These are phyloP conservation scores for Gaeumannomyces tritici DNA, from an alignment of 2,329 filamentous ascomycete species.

Conservation along the genomic window DNA sequence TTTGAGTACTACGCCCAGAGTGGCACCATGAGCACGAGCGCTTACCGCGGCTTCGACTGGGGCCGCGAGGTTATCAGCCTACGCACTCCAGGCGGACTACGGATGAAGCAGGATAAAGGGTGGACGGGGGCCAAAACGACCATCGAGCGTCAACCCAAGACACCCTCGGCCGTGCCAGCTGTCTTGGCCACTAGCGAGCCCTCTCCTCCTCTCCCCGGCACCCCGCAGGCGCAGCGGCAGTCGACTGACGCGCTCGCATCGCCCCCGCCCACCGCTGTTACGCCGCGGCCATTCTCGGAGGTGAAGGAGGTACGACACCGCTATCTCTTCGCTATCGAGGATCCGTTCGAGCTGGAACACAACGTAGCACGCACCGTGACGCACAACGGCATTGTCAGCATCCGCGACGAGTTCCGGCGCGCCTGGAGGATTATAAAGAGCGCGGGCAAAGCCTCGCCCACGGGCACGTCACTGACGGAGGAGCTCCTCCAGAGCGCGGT, in stretches of 20 bases:
- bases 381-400: conserved; percentile 70
- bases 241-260: not conserved
- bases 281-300: conserved; percentile 19
- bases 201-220: not conserved
- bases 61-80: conserved; percentile 70
- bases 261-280: conserved; percentile 7
- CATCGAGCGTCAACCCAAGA: conserved; percentile 32
- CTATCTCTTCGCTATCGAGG: conserved; percentile 83
- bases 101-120: conserved; percentile 68
- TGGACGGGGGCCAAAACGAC: conserved; percentile 79
- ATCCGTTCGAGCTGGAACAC: conserved; percentile 81
- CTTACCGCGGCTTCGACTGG: conserved; percentile 64
- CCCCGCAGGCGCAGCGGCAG: not conserved
- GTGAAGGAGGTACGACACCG: conserved; percentile 66
- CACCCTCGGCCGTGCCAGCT: conserved; percentile 1
- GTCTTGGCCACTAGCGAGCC: not conserved
- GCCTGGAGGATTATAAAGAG: conserved; percentile 62
- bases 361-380: conserved; percentile 84
- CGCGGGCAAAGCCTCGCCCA: conserved; percentile 28
- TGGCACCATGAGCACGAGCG: conserved; percentile 39
- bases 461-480: conserved; percentile 23
- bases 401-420: conserved; percentile 75
- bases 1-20: conserved; percentile 75
- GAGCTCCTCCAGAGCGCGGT: conserved; percentile 44
- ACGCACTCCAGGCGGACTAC: conserved; percentile 58